Base-by-base conservation (phyloP, 2,329 filamentous ascomycete genomes). In the Tolypocladium inflatum region DNA sequence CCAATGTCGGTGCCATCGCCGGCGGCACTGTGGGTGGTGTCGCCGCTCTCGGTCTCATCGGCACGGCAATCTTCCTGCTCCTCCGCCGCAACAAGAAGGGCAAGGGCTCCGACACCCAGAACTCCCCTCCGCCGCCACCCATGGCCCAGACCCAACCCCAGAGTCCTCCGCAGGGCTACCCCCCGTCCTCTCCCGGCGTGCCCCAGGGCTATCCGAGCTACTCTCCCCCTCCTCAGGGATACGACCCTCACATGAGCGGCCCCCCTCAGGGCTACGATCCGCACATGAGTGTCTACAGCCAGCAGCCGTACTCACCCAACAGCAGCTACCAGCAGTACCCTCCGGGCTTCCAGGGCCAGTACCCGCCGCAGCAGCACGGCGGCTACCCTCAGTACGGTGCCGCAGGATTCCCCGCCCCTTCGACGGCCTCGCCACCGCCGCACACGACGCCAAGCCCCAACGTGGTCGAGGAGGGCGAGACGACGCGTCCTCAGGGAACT, bases 1-100 rank as follows among this genome's bases (percentile, higher is more conserved):
- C 69, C 8, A 68, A 70, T 55, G 65, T 73, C 13, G 78, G 75
- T 6, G 71, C 77, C 19, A 80, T 81, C 50, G 76, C 68, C 9
- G 78, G 78, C 13, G 78, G 77, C 33, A 70, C 72, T 3, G 74
- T 80, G 11, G 78, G 77, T n/a, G 78, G 78, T 15, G 71, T 78
- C 4, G 73, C 65, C 0, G 71, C 64, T 17, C 62, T 80, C 23
- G 73, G 67, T 3, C 64, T 80, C n/a, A 66, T 80, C 51, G 71
- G 68, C 23, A 61, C 71, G 8, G 72, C 64, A 11, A 66, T 69
- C 42, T 79, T 76, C 64, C 73, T 77, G 62, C 63, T 78, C 23
- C 55, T 77, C 56, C 75, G 73, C 26, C 72, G 72, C 33, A 69
- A 64, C 50, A 74, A 66, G 56, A 67, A 70, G 15, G 55, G 55